These are phyloP conservation scores for Rhodomyrtus tomentosa DNA, from an alignment of 345 rosid species.

Conservation along the genomic window DNA sequence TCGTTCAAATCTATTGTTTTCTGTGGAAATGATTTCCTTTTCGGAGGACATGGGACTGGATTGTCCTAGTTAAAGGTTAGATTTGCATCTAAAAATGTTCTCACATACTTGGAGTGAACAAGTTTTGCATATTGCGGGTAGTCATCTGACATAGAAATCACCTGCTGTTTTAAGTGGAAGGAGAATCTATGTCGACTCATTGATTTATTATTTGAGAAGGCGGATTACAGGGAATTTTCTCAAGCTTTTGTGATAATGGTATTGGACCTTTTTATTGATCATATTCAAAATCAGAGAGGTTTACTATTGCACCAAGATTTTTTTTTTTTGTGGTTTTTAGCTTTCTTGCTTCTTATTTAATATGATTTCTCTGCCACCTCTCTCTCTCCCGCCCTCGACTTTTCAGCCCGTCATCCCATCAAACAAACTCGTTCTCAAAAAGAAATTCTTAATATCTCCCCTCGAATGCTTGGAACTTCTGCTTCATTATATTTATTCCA, in stretches of 20 bases:
- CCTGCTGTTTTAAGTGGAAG: neutral
- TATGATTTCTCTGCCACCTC: neutral
- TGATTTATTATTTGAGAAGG: neutral
- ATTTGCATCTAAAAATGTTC: neutral
- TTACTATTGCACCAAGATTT: neutral
- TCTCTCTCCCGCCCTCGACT: neutral
- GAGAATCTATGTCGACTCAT: neutral
- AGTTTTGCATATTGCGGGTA: neutral
- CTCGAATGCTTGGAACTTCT: neutral
- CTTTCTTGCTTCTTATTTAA: neutral
- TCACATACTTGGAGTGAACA: neutral
- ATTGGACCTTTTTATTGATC: neutral
- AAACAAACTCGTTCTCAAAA: neutral
- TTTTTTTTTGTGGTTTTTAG: neutral
- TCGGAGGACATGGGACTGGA: neutral
- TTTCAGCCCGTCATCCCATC: neutral
- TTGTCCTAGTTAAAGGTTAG: neutral
- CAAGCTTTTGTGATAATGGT: neutral
- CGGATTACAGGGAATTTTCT: neutral
- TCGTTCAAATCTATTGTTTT: neutral
- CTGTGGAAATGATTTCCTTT: neutral
- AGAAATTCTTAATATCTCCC: neutral
- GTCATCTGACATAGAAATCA: neutral
- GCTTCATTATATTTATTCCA: neutral
- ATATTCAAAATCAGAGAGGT: neutral